Percentiles rank a stretch among this genome's conserved stretches.
Conservation (phyloP, 2,329 filamentous ascomycete species). For the Neoarthrinium moseri region DNA sequence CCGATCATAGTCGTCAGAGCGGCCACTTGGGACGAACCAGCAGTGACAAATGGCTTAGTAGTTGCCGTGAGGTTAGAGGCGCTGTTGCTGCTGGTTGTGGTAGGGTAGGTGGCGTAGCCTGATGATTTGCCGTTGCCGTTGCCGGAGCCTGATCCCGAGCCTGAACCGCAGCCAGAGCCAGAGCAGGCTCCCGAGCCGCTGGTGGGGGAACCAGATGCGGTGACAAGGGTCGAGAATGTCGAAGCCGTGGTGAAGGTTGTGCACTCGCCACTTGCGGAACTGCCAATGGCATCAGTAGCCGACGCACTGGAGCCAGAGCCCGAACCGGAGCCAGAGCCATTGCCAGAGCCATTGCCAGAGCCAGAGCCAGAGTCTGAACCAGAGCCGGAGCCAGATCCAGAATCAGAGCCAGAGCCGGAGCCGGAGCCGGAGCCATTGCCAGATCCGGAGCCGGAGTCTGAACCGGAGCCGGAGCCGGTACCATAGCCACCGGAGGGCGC, state of each 20-base stretch:
- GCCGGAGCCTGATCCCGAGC: neutral
- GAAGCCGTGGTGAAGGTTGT: too few species aligned
- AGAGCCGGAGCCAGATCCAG: neutral
- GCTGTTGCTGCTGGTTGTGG: too few species aligned
- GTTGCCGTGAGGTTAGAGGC: too few species aligned
- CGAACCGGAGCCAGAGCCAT: neutral
- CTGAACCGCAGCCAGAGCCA: neutral
- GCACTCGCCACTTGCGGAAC: neutral
- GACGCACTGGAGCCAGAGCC: constrained; percentile 1
- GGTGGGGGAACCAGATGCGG: neutral
- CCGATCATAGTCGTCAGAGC: too few species aligned
- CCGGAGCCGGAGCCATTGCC: neutral
- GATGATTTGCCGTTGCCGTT: too few species aligned
- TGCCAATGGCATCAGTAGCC: neutral
- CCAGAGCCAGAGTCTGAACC: neutral
- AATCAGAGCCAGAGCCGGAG: neutral
- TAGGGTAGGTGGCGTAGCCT: neutral
- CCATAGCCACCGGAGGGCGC: neutral
- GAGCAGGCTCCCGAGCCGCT: neutral
- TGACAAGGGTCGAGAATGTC: neutral
- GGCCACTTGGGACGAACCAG: too few species aligned
- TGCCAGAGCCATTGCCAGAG: neutral
- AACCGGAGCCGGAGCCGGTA: neutral
- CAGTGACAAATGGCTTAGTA: too few species aligned
- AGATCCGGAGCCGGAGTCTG: neutral